These are phyloP conservation scores for Setaria viridis DNA, from an alignment of 202 grass and related monocot genomes.

Conservation along the genomic window DNA sequence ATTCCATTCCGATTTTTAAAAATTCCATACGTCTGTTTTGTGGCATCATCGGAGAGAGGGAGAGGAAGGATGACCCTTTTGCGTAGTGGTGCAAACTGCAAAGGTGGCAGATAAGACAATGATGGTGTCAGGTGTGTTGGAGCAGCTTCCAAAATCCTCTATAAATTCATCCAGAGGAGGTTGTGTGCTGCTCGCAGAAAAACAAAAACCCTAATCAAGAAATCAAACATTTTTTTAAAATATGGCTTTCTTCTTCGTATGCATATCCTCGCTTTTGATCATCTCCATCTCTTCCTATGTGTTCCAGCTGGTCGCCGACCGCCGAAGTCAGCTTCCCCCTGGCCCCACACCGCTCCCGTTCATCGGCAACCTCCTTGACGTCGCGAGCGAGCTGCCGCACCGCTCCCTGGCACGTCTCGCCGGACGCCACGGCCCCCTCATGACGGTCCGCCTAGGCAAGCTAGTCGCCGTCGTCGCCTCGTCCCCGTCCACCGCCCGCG, in stretches of 20 bases:
- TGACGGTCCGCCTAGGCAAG: slow-evolving; percentile 45
- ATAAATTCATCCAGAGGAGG: neutral
- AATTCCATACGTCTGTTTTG: no score
- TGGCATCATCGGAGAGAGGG: no score
- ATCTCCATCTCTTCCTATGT: neutral
- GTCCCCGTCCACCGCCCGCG: slow-evolving; percentile 31
- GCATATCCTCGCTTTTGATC: slow-evolving; percentile 16
- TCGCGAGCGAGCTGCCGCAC: slow-evolving; percentile 28
- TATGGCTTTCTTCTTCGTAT: slow-evolving; percentile 31
- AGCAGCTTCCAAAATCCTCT: neutral
- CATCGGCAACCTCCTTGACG: slow-evolving; percentile 48
- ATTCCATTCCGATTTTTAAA: no score
- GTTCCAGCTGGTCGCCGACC: neutral
- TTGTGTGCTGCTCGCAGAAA: neutral
- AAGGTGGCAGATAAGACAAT: neutral
- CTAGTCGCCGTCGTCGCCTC: slow-evolving; percentile 26
- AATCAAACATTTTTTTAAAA: neutral
- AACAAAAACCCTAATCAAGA: neutral
- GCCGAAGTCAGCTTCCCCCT: slow-evolving; percentile 17
- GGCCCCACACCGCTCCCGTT: slow-evolving; percentile 46
- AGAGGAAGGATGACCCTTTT: no score
- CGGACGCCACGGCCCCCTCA: slow-evolving; percentile 31
- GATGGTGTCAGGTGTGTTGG: neutral
- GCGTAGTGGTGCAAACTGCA: no score
- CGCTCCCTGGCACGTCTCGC: slow-evolving; percentile 42